phyloP scores from a whole-genome alignment of 306 rosid genomes.

The Cucumis melo region DNA sequence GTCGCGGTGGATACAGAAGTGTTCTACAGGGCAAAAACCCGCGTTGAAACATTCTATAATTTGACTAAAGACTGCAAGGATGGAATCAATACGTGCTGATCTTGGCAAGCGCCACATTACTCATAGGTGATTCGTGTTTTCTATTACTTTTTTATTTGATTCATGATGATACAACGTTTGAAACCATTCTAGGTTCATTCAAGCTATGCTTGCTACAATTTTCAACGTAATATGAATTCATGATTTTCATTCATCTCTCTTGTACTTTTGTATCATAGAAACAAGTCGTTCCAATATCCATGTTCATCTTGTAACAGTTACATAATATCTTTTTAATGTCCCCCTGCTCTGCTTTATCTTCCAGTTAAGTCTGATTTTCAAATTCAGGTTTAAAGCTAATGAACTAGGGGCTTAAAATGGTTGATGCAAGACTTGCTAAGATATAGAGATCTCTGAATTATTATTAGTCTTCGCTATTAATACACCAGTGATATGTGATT shows the following conservation, averaged over 20 bases:
- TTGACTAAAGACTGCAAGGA: slow-evolving; percentile 92
- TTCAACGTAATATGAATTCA: not conserved
- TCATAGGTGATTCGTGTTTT: slow-evolving; percentile 13
- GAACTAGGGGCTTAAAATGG: not conserved
- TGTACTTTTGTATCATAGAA: slow-evolving; percentile 1
- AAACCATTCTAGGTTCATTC: not conserved
- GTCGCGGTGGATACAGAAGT: slow-evolving; percentile 96
- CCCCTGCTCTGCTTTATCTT: not conserved
- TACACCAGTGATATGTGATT: not conserved
- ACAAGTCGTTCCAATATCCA: not conserved
- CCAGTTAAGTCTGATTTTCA: not conserved
- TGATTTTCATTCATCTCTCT: slow-evolving; percentile 2
- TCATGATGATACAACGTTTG: not conserved
- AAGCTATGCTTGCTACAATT: not conserved
- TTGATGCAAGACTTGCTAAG: not conserved
- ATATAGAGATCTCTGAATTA: not conserved
- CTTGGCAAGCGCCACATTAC: slow-evolving; percentile 18
- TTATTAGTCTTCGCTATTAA: not conserved
- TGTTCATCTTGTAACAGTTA: not conserved
- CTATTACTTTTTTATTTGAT: not conserved
- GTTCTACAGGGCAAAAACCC: slow-evolving; percentile 72
- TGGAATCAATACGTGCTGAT: slow-evolving; percentile 86
- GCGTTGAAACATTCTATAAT: slow-evolving; percentile 82
- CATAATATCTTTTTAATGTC: not conserved
- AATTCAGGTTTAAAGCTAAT: not conserved